These are phyloP conservation scores for Eucalyptus rudis DNA, from an alignment of 345 rosid species.

Conservation along the genomic window DNA sequence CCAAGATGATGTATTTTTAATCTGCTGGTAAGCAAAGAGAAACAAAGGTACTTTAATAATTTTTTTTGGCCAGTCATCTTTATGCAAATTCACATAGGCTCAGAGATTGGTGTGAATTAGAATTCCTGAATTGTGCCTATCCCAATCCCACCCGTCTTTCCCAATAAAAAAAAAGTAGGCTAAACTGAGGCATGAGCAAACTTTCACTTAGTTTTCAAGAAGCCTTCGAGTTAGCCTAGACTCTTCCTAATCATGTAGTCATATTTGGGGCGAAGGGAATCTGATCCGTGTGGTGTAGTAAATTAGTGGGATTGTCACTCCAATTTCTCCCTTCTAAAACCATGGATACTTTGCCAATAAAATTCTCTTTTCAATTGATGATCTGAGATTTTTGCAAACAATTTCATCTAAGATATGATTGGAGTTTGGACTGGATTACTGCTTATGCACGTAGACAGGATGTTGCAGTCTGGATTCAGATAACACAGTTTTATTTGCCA, in stretches of 20 bases:
- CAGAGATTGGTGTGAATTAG: background rate
- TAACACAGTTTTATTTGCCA: background rate
- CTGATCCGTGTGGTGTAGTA: background rate
- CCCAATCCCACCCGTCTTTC: background rate
- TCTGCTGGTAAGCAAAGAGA: background rate
- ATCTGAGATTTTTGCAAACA: background rate
- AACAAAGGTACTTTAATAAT: background rate
- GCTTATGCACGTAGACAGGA: background rate
- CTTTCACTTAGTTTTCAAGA: background rate
- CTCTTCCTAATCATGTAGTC: background rate
- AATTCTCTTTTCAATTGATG: background rate
- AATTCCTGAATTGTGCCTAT: background rate
- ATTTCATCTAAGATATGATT: background rate
- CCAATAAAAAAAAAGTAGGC: background rate
- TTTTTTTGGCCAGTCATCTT: background rate
- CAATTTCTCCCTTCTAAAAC: background rate
- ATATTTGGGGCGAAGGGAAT: background rate
- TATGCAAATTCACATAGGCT: background rate
- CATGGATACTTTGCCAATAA: background rate
- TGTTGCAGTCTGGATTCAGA: background rate
- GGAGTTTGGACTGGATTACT: background rate
- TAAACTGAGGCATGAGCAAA: background rate
- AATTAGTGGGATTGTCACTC: background rate
- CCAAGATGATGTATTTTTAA: background rate
- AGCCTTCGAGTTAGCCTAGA: background rate